Base-by-base conservation (phyloP, 495 filamentous ascomycete genomes). In the Tetracladium setigerum region DNA sequence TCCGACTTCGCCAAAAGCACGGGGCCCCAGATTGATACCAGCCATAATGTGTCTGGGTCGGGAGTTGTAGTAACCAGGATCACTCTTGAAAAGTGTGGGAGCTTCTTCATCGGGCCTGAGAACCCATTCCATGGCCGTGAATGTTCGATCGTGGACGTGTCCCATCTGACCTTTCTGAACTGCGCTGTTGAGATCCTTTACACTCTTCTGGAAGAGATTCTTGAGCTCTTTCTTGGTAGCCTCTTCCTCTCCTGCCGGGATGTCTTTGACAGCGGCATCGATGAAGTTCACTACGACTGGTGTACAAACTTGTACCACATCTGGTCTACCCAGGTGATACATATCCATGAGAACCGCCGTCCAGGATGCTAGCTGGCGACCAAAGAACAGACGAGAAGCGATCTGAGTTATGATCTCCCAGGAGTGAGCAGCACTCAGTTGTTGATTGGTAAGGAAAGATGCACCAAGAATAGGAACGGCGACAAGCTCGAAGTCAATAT, bases 251-350 rank as follows among this genome's bases (percentile, higher is more conserved):
- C 22, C 13, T 36, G 43, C 31, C 2, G 37, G 5, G 24, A 31
- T 46, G 2, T 46, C 15, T n/a, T 46, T 34, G 22, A 36, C 43
- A 10, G 43, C 43, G 4, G 11, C 7, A 13, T 31, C 37, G 31
- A n/a, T 18, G 31, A 46, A 46, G 11, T 38, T n/a, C 5, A 34
- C 31, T 13, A 15, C 24, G n/a, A 38, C 19, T 10, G 43, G 30
- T 36, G 43, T 46, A 15, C 12, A n/a, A 2, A 36, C 43, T 24
- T 46, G 43, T 3, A 46, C 43, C 13, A 46, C 19, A 35, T 65
- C 64, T 0, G 58, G 47, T 11, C 62, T 61, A 4, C 64, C 62
- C 24, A 47, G 46, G 47, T 56, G 50, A 39, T 56, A 65, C 17
- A 57, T 55, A 10, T 44, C 35, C 47, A 59, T 55, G 0, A 50